Base-by-base conservation (phyloP, 2,329 filamentous ascomycete species). In the Monosporascus sp. region DNA sequence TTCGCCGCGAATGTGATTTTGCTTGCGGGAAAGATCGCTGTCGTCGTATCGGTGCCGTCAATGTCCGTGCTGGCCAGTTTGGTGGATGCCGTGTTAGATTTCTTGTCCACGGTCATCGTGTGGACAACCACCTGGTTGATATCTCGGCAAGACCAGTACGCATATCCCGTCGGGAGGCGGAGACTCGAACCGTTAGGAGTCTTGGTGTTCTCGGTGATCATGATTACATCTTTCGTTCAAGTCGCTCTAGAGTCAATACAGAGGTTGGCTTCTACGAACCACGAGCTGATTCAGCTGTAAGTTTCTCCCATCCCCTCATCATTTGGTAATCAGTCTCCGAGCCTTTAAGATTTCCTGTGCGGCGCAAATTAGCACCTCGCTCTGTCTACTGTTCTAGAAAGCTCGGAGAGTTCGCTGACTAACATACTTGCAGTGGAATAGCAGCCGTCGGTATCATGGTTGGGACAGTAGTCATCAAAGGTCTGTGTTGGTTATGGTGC, bases 401-500 rank as follows among this genome's bases (percentile, higher is more conserved):
- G 31, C 9, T 5, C 31, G 11, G 31, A 35, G 11, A 24, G 52
- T 18, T 18, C 18, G 28, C 57, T 60, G 56, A 57, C 11, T 28
- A 28, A 51, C 20, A 37, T 11, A 18, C 18, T 18, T 46, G 17
- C 22, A 75, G 72, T 17, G 83, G 86, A 1, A 64, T 85, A 17
- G 81, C 89, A 0, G 88, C 91, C 5, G 85, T 95, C 53, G 73
- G 76, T 48, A 93, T 95, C 68, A 95, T 96, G 91, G 72, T 86
- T 5, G 76, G 80, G 40, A 96, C 91, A 0, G 88, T 96, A 40
- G 70, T 92, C 44, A 86, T 96, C 70, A 96, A 96, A 69, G 84
- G 88, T 20, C 72, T 82, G 9, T 92, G 88, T 71, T 96, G 89
- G 89, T 66, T 95, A 40, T 96, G 89, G 88, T 96, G 89, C 68